A percentile compares a stretch with the other conserved stretches of the same genome.
phyloP scores from a whole-genome alignment of 345 rosid genomes.

The Gossypium turneri region DNA sequence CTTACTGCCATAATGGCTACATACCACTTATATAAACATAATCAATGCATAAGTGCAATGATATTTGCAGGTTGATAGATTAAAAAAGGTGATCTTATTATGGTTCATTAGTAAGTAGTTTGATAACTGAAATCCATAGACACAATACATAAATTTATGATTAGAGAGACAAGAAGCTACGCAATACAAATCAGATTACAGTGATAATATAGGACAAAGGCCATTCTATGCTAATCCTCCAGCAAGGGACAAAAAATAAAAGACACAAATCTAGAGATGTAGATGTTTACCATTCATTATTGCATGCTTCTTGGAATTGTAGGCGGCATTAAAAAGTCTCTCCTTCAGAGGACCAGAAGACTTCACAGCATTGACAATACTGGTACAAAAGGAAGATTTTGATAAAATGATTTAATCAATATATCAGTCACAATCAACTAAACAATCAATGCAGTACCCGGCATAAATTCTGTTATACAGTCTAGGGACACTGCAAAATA shows the following conservation, averaged over 20 bases:
- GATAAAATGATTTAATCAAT: constrained; percentile 29
- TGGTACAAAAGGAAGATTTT: constrained; percentile 36
- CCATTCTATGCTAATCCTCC: neutral
- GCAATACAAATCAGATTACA: neutral
- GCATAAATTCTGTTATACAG: constrained; percentile 82
- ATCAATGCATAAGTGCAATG: neutral
- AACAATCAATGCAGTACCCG: constrained; percentile 40
- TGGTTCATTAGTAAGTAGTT: neutral
- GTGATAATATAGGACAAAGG: neutral
- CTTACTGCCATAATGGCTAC: neutral
- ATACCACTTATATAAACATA: neutral
- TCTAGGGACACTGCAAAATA: constrained; percentile 97
- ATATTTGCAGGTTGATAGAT: neutral
- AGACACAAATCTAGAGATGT: constrained; percentile 11
- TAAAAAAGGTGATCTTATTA: neutral
- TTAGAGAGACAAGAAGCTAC: neutral
- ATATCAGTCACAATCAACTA: constrained; percentile 16
- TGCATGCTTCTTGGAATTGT: constrained; percentile 93
- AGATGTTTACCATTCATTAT: constrained; percentile 62
- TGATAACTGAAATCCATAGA: neutral
- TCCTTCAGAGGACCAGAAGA: constrained; percentile 76
- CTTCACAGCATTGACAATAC: constrained; percentile 77
- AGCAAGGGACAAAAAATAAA: neutral
- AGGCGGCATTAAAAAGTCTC: constrained; percentile 95
- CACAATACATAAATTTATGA: neutral